phyloP scores from a whole-genome alignment of 352 stramenopile genomes.

The Lagenidium sp. region DNA sequence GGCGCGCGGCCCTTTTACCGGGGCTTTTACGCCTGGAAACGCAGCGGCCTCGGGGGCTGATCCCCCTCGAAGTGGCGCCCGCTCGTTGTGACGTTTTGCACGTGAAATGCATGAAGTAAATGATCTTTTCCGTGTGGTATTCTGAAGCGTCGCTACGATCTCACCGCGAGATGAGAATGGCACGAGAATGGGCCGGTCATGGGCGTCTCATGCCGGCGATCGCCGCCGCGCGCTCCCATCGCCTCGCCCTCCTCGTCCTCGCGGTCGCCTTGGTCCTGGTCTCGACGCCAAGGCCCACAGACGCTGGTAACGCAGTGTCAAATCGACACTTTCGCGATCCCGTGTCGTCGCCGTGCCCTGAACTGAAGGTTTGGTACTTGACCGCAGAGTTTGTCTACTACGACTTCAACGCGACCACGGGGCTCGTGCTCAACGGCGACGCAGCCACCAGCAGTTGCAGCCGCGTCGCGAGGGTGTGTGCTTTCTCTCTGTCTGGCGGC shows the following conservation, averaged over 20 bases:
- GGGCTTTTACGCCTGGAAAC: constrained; percentile 18
- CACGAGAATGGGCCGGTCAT: no score
- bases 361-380: background rate
- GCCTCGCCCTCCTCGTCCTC: no score
- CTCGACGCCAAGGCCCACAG: no score
- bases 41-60: no score
- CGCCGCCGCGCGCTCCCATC: no score
- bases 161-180: no score
- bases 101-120: no score
- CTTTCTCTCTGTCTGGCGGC: background rate
- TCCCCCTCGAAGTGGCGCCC: no score
- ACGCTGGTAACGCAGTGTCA: background rate
- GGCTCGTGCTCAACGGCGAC: constrained; percentile 69
- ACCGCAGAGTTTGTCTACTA: constrained; percentile 80
- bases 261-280: no score
- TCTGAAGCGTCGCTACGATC: constrained; percentile 6
- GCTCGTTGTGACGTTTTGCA: no score
- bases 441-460: constrained; percentile 70
- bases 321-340: background rate
- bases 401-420: constrained; percentile 80
- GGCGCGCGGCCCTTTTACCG: constrained; percentile 14
- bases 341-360: background rate
- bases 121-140: constrained; percentile 3
- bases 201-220: background rate
- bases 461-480: constrained; percentile 27